Conservation (phyloP, 768 basidiomycete genomes). For the Xerocomus spinulosus region DNA sequence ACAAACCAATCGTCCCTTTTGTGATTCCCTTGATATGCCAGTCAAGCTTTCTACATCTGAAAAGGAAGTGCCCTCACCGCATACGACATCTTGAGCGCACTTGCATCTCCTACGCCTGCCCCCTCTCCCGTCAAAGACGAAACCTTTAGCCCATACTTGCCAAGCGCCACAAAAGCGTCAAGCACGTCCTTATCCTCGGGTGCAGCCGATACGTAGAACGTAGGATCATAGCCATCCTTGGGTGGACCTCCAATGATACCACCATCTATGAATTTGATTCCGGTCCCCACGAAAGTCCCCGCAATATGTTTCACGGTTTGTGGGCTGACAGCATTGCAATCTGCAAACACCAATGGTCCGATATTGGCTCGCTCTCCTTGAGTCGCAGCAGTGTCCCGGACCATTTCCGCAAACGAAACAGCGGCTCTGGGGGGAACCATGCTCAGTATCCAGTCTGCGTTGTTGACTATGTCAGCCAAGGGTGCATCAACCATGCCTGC, state of each 20-base stretch:
- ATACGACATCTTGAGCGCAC: constrained; percentile 63
- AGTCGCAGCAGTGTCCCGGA: constrained; percentile 7
- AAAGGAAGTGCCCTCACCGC: constrained; percentile 38
- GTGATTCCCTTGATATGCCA: constrained; percentile 42
- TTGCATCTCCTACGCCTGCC: constrained; percentile 51
- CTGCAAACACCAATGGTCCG: constrained; percentile 38
- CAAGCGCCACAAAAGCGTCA: constrained; percentile 38
- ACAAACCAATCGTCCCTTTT: constrained; percentile 51
- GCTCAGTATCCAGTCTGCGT: constrained; percentile 47
- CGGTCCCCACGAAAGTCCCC: constrained; percentile 36
- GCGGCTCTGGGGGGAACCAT: constrained; percentile 58
- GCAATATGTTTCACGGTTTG: constrained; percentile 46
- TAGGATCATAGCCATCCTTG: constrained; percentile 43
- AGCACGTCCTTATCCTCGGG: constrained; percentile 30
- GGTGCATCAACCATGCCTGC: constrained; percentile 46
- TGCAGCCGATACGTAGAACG: constrained; percentile 49
- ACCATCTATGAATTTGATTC: constrained; percentile 49
- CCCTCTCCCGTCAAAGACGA: constrained; percentile 44
- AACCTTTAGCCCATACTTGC: constrained; percentile 43
- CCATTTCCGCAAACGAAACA: constrained; percentile 38
- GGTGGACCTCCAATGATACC: constrained; percentile 57
- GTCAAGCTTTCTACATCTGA: neutral
- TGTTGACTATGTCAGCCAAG: constrained; percentile 33
- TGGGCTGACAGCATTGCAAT: constrained; percentile 58
- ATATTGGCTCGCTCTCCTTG: neutral